Base-by-base conservation (phyloP, 805 yeast species). In the Spathaspora hagerdaliae region DNA sequence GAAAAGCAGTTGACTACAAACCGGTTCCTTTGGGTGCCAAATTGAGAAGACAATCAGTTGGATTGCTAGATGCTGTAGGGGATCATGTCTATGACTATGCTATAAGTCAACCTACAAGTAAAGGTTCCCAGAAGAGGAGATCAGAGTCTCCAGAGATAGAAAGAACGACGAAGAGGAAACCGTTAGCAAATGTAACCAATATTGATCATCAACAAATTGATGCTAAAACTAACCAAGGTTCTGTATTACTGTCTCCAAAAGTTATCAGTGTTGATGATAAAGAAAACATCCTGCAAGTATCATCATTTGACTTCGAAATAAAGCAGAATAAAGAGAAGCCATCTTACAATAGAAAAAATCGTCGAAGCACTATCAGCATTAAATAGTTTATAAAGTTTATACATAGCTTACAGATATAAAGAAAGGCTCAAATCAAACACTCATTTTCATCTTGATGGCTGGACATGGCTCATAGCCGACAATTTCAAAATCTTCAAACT, bases 401-500 rank as follows among this genome's bases (percentile, higher is more conserved):
- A 42, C 37, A 38, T 24, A 32, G 13, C 8, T 10, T 11, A 39
- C 12, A 39, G 24, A 31, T 11, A 13, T 6, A 27, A 38, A 26
- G 9, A 14, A 15, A n/a, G 27, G n/a, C 13, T 33, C 9, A 24
- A 15, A 19, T 64, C 73, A 94, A 27, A 94, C 99, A 61, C 97
- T 90, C 99, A 94, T 94, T 56, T 87, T 85, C 99, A 94, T 94
- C 54, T 85, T 87, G 55, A 94, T 92, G 50, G 82, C 82, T 2
- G 81, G 78, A 58, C 88, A 83, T 2, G 97, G 97, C 43, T 86
- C 72, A 64, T 94, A 94, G 43, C 79, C 87, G 2, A 69, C 69
- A 39, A 94, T 82, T 56, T 83, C 88, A 57, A 94, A 91, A 64
- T 94, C 98, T 47, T 91, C 97, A 55, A 72, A 87, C 55, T 74